Conservation (phyloP, 148 eudicot species). For the Diospyros lotus region DNA sequence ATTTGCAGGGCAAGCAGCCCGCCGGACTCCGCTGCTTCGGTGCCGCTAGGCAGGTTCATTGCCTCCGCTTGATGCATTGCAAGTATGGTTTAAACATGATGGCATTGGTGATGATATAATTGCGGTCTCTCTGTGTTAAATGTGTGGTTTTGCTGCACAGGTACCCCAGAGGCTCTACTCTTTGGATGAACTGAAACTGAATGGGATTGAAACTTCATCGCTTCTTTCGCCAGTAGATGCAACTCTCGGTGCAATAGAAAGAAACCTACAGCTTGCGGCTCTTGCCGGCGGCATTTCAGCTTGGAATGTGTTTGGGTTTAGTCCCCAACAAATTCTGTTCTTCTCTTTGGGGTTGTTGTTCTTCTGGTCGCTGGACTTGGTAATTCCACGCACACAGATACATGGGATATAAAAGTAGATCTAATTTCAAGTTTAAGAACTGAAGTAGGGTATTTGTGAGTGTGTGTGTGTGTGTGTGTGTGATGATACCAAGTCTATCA, state of each 20-base stretch:
- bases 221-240: slow-evolving; percentile 80
- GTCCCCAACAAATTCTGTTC: slow-evolving; percentile 52
- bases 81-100: neutral
- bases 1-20: slow-evolving; percentile 47
- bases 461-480: too few relatives aligned
- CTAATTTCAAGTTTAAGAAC: too few relatives aligned
- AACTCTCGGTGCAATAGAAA: slow-evolving; percentile 77
- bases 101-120: neutral
- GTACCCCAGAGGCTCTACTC: slow-evolving; percentile 90
- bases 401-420: too few relatives aligned
- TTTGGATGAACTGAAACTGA: slow-evolving; percentile 84
- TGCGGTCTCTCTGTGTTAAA: neutral
- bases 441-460: too few relatives aligned
- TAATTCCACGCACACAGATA: slow-evolving; percentile 16
- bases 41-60: slow-evolving; percentile 74
- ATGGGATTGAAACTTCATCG: slow-evolving; percentile 67
- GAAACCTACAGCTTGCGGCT: slow-evolving; percentile 74
- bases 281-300: slow-evolving; percentile 60
- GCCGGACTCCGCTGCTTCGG: slow-evolving; percentile 77
- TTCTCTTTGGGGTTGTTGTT: slow-evolving; percentile 64
- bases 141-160: slow-evolving; percentile 40
- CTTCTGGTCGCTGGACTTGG: slow-evolving; percentile 68
- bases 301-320: slow-evolving; percentile 66
- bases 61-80: neutral
- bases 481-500: too few relatives aligned